Conservation (phyloP, 2,329 filamentous ascomycete genomes). For the Trichoderma cornu-damae region DNA sequence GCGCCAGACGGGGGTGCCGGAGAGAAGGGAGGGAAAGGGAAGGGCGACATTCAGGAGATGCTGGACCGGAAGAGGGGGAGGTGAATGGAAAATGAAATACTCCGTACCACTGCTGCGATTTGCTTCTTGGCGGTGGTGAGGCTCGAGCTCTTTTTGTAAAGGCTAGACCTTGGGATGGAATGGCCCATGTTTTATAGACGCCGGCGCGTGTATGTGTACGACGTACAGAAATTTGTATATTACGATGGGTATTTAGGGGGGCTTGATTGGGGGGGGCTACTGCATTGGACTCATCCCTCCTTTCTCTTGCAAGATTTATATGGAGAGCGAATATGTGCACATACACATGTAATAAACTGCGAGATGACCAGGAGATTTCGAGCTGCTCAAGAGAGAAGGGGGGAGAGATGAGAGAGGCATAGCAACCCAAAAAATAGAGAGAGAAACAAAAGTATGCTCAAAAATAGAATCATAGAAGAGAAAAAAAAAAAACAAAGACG, state of each 20-base stretch:
- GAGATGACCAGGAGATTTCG: no score
- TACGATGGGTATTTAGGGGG: background rate
- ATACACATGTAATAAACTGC: no score
- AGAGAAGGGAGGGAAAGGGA: slow-evolving; percentile 31
- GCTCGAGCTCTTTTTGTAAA: background rate
- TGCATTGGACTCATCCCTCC: background rate
- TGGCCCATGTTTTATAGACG: background rate
- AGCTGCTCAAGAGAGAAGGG: no score
- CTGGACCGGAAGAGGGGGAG: slow-evolving; percentile 35
- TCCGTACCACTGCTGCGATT: background rate
- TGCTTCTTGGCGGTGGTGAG: background rate
- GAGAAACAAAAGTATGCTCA: no score
- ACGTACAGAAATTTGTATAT: slow-evolving; percentile 13
- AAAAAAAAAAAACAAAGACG: background rate
- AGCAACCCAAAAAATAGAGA: no score
- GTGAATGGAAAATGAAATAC: slow-evolving; percentile 18
- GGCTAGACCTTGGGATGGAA: background rate
- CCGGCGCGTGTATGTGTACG: background rate
- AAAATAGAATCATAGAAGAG: background rate
- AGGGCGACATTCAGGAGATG: slow-evolving; percentile 38
- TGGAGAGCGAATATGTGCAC: background rate
- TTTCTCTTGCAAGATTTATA: slow-evolving; percentile 1
- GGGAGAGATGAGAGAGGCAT: no score
- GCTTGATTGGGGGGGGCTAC: background rate
- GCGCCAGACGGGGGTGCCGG: slow-evolving; percentile 31